These are phyloP conservation scores for Aureobasidium vineae DNA, from an alignment of 2,329 filamentous ascomycete species.

Conservation along the genomic window DNA sequence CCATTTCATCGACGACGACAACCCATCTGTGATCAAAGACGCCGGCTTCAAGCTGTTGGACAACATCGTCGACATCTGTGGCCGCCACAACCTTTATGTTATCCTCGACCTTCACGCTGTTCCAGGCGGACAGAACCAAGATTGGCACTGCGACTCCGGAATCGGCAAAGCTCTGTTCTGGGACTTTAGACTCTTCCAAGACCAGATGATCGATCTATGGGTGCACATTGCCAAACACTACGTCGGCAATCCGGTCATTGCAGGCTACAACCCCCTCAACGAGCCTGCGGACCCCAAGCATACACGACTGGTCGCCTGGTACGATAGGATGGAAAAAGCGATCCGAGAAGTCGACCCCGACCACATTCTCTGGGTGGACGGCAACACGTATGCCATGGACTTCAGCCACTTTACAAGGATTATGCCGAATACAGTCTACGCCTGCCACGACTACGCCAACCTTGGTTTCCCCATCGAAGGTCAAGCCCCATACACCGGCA, in stretches of 20 bases:
- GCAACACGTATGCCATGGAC: slow-evolving; percentile 56
- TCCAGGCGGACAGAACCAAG: slow-evolving; percentile 50
- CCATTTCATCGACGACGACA: slow-evolving; percentile 53
- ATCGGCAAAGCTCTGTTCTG: slow-evolving; percentile 45
- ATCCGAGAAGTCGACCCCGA: slow-evolving; percentile 47
- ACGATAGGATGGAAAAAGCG: slow-evolving; percentile 46
- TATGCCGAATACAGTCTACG: slow-evolving; percentile 49
- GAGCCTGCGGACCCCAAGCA: slow-evolving; percentile 50
- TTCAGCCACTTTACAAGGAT: slow-evolving; percentile 47
- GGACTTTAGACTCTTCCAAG: slow-evolving; percentile 51
- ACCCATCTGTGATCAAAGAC: slow-evolving; percentile 48
- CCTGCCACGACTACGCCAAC: slow-evolving; percentile 52
- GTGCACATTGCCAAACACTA: slow-evolving; percentile 46
- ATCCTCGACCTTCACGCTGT: slow-evolving; percentile 50
- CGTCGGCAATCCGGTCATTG: slow-evolving; percentile 39
- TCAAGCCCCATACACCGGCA: slow-evolving; percentile 41
- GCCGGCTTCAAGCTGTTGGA: slow-evolving; percentile 51
- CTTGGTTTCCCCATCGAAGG: slow-evolving; percentile 49
- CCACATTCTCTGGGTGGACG: slow-evolving; percentile 52
- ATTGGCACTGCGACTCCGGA: slow-evolving; percentile 50
- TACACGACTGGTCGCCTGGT: slow-evolving; percentile 46
- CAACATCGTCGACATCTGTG: slow-evolving; percentile 48
- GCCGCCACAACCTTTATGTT: slow-evolving; percentile 48
- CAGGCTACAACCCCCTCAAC: slow-evolving; percentile 52
- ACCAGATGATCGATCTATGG: slow-evolving; percentile 50